A percentile compares a stretch with the other conserved stretches of the same genome.
Evolutionary conservation across 768 basidiomycete genomes (phyloP).

Genomic region (Myochromella boudieri): DNA sequence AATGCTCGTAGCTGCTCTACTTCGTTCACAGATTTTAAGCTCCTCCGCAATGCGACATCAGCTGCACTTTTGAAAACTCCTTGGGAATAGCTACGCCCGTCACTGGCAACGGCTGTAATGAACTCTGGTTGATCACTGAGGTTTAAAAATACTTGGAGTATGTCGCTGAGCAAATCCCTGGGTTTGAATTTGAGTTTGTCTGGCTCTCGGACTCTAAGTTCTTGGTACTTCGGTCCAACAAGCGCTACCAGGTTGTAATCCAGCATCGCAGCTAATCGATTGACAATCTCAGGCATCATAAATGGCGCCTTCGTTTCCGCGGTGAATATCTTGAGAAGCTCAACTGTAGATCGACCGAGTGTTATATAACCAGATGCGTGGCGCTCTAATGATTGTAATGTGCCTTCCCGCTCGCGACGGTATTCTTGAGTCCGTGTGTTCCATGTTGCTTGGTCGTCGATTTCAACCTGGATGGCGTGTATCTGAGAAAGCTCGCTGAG

Average conservation of each 20-base stretch:
- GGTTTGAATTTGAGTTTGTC: constrained; percentile 92
- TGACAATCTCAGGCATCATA: constrained; percentile 95
- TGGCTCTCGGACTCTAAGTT: constrained; percentile 80
- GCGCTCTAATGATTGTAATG: constrained; percentile 77
- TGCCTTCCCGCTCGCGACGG: constrained; percentile 80
- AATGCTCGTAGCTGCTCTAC: constrained; percentile 69
- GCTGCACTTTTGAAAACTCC: constrained; percentile 82
- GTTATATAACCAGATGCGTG: constrained; percentile 85
- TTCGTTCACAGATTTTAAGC: constrained; percentile 76
- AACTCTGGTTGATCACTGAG: constrained; percentile 80
- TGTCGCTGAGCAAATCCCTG: constrained; percentile 75
- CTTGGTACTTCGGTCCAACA: constrained; percentile 84
- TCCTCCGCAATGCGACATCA: constrained; percentile 56
- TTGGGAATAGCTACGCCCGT: constrained; percentile 88
- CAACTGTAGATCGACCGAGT: constrained; percentile 86
- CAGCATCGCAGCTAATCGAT: constrained; percentile 93
- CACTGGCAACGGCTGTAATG: constrained; percentile 84
- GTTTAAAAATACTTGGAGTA: constrained; percentile 89
- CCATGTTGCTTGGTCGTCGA: constrained; percentile 77
- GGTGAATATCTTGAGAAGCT: constrained; percentile 88
- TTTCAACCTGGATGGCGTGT: constrained; percentile 80
- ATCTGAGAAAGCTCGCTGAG: constrained; percentile 88
- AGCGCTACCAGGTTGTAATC: constrained; percentile 91
- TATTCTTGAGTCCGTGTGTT: constrained; percentile 62
- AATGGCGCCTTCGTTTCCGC: constrained; percentile 90